Evolutionary conservation across 805 yeast species (phyloP), one percentile per base, ranked within the genome.

Genomic region (Tetrapisispora arboricola): DNA sequence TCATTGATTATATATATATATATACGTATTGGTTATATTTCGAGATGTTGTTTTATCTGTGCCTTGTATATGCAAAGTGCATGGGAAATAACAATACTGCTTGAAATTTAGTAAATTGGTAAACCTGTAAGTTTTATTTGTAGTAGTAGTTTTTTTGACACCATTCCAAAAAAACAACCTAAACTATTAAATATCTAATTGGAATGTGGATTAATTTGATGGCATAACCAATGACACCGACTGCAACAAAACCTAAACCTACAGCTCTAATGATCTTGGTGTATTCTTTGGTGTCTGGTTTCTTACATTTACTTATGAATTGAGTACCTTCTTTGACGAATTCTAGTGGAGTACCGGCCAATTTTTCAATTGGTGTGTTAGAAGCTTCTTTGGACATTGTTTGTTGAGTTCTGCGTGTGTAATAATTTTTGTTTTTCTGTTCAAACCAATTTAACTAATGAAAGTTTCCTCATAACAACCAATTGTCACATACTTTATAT

Each of bases 211-310:
- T 69, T 61, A 90, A 76, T 70, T 90, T 90, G 67, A 92, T 92
- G 58, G 80, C 84, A 68, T 87, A 90, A 44, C 98, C 98, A 58
- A 92, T 94, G 56, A 85, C 82, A 60, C 98, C 98, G 88, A 90
- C 92, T 77, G 90, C 90, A 54, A 90, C 71, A 67, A 90, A 90
- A 52, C 98, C 98, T 49, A 88, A 73, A 56, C 97, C 97, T 40
- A 90, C 97, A 40, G 96, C 96, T 67, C 92, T 83, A 49, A 92
- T 75, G 59, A 90, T 83, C 65, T 82, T 81, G 44, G 79, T 55
- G 72, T 84, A 90, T 68, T 90, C 98, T 63, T 82, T 84, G 60
- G 73, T 68, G 62, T 79, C 80, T 53, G 98, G 98, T 68, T 92
- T 90, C 58, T 92, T 81, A 71, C 97, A 90, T 66, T 85, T 85